Evolutionary conservation across 805 yeast genomes (phyloP), one percentile per base, ranked within the genome.

Genomic region (Ogataea paraovalis): DNA sequence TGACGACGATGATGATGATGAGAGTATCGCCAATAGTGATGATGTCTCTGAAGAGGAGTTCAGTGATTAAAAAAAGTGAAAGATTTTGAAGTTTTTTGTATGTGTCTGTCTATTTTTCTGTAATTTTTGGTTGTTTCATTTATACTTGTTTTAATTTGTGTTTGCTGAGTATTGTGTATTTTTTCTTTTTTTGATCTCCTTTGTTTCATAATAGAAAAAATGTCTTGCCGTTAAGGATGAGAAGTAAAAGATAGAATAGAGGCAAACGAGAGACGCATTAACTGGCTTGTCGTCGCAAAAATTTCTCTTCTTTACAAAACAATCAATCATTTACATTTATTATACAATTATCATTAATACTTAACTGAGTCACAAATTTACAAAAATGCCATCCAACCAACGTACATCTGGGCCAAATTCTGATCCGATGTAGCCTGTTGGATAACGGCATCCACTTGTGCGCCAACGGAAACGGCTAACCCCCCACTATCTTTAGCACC

Each of bases 351-450:
- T n/a, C n/a, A n/a, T n/a, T n/a, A n/a, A n/a, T n/a, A n/a, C n/a
- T n/a, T n/a, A n/a, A n/a, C n/a, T n/a, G n/a, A n/a, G n/a, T n/a
- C n/a, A n/a, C n/a, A n/a, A n/a, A n/a, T n/a, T 30, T 61, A 82
- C 72, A 84, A 73, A 64, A 83, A 82, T 8, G 94, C 78, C 67
- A 81, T 72, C 99, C 99, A 94, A 3, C 99, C 99, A 22, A 86
- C 81, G 65, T 88, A 94, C 99, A 94, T 92, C 55, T 77, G 85
- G 27, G 87, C 74, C 39, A 94, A 67, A 52, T 83, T 83, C 41
- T 82, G 87, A 4, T 71, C 71, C 2, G 88, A 81, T 0, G 87
- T 77, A 0, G 98, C 94, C 52, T 85, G 87, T 55, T 85, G 88
- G 28, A 92, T 86, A 50, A 94, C 74, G 25, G 86, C 82, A 59